phyloP scores from a whole-genome alignment of 495 filamentous ascomycete genomes.

The Elasticomyces elasticus region DNA sequence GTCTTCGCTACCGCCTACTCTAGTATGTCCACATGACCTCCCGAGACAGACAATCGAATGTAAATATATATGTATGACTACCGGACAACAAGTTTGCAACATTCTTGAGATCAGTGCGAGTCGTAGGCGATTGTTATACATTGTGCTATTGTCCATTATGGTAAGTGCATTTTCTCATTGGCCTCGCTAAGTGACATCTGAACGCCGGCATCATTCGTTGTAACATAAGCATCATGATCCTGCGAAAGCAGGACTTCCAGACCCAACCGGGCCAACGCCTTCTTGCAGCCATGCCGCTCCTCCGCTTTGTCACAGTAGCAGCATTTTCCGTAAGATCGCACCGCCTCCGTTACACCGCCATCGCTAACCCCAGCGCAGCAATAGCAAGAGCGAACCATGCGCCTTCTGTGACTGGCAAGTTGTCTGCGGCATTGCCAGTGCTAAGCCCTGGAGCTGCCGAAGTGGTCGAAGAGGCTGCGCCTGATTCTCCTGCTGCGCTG shows the following conservation, averaged over 20 bases:
- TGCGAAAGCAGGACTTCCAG: background rate
- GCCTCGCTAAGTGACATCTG: too few relatives aligned
- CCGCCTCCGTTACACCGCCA: background rate
- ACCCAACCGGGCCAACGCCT: background rate
- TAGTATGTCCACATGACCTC: too few relatives aligned
- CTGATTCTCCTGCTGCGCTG: background rate
- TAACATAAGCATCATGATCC: background rate
- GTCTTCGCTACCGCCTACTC: too few relatives aligned
- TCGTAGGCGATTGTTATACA: too few relatives aligned
- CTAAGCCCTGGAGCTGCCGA: background rate
- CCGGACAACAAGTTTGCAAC: too few relatives aligned
- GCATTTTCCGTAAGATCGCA: background rate
- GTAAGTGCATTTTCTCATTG: too few relatives aligned
- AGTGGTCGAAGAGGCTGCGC: background rate
- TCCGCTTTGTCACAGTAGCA: background rate
- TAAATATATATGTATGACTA: too few relatives aligned
- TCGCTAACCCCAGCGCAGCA: slow-evolving; percentile 1
- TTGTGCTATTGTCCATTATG: too few relatives aligned
- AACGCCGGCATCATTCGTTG: background rate
- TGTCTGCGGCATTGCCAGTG: background rate
- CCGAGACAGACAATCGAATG: too few relatives aligned
- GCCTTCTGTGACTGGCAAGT: background rate
- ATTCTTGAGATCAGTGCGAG: too few relatives aligned
- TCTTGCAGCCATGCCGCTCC: background rate
- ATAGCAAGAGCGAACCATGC: slow-evolving; percentile 7